These are phyloP conservation scores for Hyaloscypha hepaticicola DNA, from an alignment of 495 filamentous ascomycete genomes.

Conservation along the genomic window DNA sequence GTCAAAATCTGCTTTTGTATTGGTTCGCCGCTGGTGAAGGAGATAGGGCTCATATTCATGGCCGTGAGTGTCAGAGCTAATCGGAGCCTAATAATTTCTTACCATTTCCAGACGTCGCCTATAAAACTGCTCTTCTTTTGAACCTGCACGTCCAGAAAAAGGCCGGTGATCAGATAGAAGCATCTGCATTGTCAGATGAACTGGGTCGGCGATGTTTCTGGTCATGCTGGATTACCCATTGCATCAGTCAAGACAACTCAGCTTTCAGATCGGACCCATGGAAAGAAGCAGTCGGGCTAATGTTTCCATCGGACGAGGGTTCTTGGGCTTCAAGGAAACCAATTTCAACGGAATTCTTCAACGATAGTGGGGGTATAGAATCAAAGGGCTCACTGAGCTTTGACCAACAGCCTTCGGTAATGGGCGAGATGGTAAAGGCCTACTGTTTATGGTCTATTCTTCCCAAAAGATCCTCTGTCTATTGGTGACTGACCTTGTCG, in stretches of 20 bases:
- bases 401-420: neutral
- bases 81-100: neutral
- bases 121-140: slow-evolving; percentile 16
- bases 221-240: slow-evolving; percentile 21
- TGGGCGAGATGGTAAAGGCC: slow-evolving; percentile 16
- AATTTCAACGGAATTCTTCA: slow-evolving; percentile 17
- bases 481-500: neutral
- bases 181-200: slow-evolving; percentile 4
- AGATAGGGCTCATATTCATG: slow-evolving; percentile 18
- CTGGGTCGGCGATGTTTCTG: slow-evolving; percentile 17
- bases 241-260: slow-evolving; percentile 23
- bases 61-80: slow-evolving; percentile 11
- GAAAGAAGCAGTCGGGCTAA: slow-evolving; percentile 18
- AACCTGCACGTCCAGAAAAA: slow-evolving; percentile 1
- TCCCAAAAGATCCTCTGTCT: neutral
- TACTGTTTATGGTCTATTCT: slow-evolving; percentile 21
- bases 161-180: neutral
- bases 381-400: neutral
- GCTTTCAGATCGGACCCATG: slow-evolving; percentile 18
- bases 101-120: slow-evolving; percentile 18
- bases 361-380: slow-evolving; percentile 18
- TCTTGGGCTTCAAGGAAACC: slow-evolving; percentile 4
- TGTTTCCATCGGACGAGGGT: slow-evolving; percentile 22
- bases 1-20: slow-evolving; percentile 21
- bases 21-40: slow-evolving; percentile 22